A percentile compares a stretch with the other conserved stretches of the same genome.
phyloP scores from a whole-genome alignment of 768 basidiomycete genomes.

The Leccinum fibrillosum region DNA sequence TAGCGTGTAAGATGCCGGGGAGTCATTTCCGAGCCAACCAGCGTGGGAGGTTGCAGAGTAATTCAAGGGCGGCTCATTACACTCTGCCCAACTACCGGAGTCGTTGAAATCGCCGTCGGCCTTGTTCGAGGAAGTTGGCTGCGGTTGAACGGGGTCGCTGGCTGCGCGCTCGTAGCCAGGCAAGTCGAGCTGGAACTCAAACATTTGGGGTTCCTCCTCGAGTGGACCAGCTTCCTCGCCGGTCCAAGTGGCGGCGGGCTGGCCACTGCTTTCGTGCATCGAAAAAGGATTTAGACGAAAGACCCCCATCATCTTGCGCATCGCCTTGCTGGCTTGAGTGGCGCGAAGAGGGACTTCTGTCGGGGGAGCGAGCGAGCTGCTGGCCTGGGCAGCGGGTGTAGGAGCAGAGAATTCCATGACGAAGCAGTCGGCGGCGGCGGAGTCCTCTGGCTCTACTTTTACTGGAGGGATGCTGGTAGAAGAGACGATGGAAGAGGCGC shows the following conservation, averaged over 20 bases:
- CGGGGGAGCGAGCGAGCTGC: slow-evolving; percentile 45
- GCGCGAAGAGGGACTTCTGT: slow-evolving; percentile 73
- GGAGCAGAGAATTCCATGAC: slow-evolving; percentile 34
- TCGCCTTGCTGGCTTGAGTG: slow-evolving; percentile 64
- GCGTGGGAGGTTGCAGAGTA: slow-evolving; percentile 24
- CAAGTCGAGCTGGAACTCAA: slow-evolving; percentile 62
- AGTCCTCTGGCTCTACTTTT: slow-evolving; percentile 31
- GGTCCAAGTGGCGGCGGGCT: slow-evolving; percentile 41
- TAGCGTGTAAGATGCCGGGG: slow-evolving; percentile 26
- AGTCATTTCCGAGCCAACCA: slow-evolving; percentile 29
- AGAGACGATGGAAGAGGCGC: slow-evolving; percentile 33
- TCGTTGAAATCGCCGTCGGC: slow-evolving; percentile 18
- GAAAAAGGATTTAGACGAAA: slow-evolving; percentile 78
- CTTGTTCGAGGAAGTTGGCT: slow-evolving; percentile 6
- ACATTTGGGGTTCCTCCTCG: slow-evolving; percentile 55
- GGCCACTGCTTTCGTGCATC: slow-evolving; percentile 50
- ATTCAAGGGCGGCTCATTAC: slow-evolving; percentile 14
- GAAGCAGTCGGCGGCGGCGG: slow-evolving; percentile 26
- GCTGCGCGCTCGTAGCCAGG: slow-evolving; percentile 24
- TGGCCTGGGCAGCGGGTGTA: slow-evolving; percentile 32
- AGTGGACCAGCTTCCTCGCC: slow-evolving; percentile 56
- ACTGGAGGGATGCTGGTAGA: slow-evolving; percentile 28
- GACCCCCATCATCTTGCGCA: slow-evolving; percentile 75
- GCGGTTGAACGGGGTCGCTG: slow-evolving; percentile 18
- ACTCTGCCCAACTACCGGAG: slow-evolving; percentile 23